Evolutionary conservation across 495 filamentous ascomycete species (phyloP), one percentile per base, ranked within the genome.

Genomic region (Aspergillus hancockii): DNA sequence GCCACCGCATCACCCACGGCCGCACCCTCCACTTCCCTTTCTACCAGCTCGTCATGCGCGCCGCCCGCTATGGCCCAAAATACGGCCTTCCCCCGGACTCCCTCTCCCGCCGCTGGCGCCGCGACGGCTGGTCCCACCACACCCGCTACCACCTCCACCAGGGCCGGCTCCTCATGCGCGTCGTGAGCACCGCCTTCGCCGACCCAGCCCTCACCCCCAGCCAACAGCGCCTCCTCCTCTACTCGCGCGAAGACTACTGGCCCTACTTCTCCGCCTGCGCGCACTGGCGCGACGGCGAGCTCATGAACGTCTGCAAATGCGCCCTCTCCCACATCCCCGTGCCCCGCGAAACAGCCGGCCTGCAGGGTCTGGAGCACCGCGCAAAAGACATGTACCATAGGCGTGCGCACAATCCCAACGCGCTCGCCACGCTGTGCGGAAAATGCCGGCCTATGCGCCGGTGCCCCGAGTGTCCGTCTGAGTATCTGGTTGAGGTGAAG

Each of bases 401-500:
- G 28, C 67, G 72, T 21, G 23, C 64, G 8, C 65, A 74, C 60
- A 70, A 80, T 63, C 78, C 78, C 5, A 75, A 77, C 55, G 70
- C 79, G 32, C 70, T 84, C 30, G 73, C 78, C 14, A 66, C 66
- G 16, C 73, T 81, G 6, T 87, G 84, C 66, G 72, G 73, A 9
- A 72, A 77, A 23, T 87, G 84, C 65, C 69, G 78, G 25, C 83
- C 83, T 21, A 81, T 82, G 72, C 72, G 83, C 14, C 68, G 83
- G 34, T 87, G 83, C 61, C 82, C 82, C 4, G 78, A 83, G 53
- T 87, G 84, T 72, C 82, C 84, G 9, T 77, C 80, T 0, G 84
- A 87, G 64, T 87, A 87, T 59, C 69, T 85, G 25, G 70, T 85
- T 55, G 83, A 87, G 63, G 60, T 85, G 10, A 82, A 81, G 34